Evolutionary conservation across 2,329 filamentous ascomycete genomes (phyloP), one percentile per base, ranked within the genome.

Genomic region (Incumbomyces delicatus): DNA sequence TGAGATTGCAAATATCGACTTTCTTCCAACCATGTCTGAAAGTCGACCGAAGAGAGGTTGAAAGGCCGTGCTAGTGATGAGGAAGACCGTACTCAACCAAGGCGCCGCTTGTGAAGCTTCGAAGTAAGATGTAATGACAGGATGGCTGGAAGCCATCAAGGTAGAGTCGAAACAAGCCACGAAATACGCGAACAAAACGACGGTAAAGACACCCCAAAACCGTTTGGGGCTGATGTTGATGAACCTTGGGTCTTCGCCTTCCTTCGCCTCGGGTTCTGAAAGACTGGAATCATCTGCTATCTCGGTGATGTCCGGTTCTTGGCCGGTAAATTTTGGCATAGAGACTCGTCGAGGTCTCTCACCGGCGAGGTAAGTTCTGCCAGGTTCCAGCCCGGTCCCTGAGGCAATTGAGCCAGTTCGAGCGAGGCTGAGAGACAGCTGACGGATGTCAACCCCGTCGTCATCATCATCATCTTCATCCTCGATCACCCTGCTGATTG

Each of bases 111-210:
- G 87, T 29, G 84, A 84, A 40, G 82, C 76, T 50, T 80, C 69
- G 62, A 90, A 90, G 61, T 88, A 80, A 0, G 83, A 87, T 0
- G 85, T 88, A 50, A 89, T 87, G 46, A 85, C 83, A 0, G 85
- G 85, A 62, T 90, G 85, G 35, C 76, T 83, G 2, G 83, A 87
- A 4, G 84, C 83, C 84, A 89, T 87, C 54, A 90, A 76, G 3
- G 85, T 89, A 12, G 77, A 75, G 66, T 90, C 86, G 58, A 90
- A 89, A 60, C 72, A 78, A 6, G 62, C 66, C 44, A 70, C 61
- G 53, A 82, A 76, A 57, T 77, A 77, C 2, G 71, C 70, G 13
- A 73, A 58, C 51, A 82, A 62, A 41, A 83, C 69, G 44, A 75
- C 74, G 3, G 65, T 54, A 58, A 83, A 85, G 48, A 83, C 76